Base-by-base conservation (phyloP, 495 filamentous ascomycete genomes). In the Neurospora pannonica region DNA sequence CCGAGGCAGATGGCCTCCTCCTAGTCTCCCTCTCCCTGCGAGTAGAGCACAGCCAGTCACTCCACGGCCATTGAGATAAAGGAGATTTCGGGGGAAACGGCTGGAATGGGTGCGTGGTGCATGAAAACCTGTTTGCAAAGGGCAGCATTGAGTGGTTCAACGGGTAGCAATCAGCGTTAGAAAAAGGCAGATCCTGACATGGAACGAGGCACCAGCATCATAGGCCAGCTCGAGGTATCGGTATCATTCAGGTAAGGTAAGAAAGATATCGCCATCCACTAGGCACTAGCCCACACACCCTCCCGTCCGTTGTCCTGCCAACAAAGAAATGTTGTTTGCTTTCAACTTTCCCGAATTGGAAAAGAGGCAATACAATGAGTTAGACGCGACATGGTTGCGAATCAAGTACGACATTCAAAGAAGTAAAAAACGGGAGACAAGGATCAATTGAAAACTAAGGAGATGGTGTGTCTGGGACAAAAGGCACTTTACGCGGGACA, bases 321-420 rank as follows among this genome's bases (percentile, higher is more conserved):
- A 73, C 38, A n/a, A 34, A 60, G 34, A 28, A 24, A 38, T 1
- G 48, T 73, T 73, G 72, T 73, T 73, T 73, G 72, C 72, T 73
- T 73, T 39, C 24, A 28, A 37, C 21, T 34, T 40, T 40, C 38
- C 31, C 24, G 60, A 39, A 73, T n/a, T n/a, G 38, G 42, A 69
- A 60, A 73, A 28, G 34, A 39, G 8, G 48, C 36, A 15, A 73
- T 60, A 31, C 21, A 28, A 28, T 28, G 21, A 46, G 46, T 13
- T 10, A 67, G 28, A 67, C 54, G 31, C 54, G 54, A 67, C 54
- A 67, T 67, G 54, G 54, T 67, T 67, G 54, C 54, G 28, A 67
- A 67, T 67, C 54, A 67, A 67, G 7, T 67, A 36, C 54, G 54
- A 34, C 54, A 19, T 34, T 67, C 54, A 34, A 67, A 34, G 3